Percentiles rank a stretch among this genome's conserved stretches.
phyloP scores from a whole-genome alignment of 768 basidiomycete species.

The Amanita pallidorosea region DNA sequence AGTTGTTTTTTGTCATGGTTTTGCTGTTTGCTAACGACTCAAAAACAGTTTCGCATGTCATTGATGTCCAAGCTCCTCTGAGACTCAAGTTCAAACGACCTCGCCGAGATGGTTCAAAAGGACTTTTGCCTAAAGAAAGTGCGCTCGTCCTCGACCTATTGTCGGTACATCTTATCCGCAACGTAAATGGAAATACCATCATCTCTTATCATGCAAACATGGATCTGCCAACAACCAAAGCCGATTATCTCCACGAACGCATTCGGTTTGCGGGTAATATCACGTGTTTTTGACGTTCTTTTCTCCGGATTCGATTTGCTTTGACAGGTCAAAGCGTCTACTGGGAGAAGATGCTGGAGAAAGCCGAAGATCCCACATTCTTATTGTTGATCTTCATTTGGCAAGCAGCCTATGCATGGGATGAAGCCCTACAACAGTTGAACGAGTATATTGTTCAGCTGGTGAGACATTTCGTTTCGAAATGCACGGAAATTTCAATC shows the following conservation, averaged over 20 bases:
- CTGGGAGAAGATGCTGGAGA: slow-evolving; percentile 30
- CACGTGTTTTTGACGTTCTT: not conserved
- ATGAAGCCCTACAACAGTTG: slow-evolving; percentile 43
- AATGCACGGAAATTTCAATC: not conserved
- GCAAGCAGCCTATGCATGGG: slow-evolving; percentile 56
- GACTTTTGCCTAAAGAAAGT: slow-evolving; percentile 13
- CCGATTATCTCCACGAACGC: slow-evolving; percentile 31
- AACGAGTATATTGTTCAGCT: slow-evolving; percentile 39
- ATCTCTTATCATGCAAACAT: slow-evolving; percentile 37
- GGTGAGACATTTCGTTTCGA: slow-evolving; percentile 18
- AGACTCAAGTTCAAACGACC: not conserved
- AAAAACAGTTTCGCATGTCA: slow-evolving; percentile 9
- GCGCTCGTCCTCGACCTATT: slow-evolving; percentile 35
- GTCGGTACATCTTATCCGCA: slow-evolving; percentile 37
- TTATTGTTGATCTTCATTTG: slow-evolving; percentile 42
- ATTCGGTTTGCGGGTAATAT: slow-evolving; percentile 33
- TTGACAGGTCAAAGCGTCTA: slow-evolving; percentile 32
- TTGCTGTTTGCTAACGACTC: not conserved
- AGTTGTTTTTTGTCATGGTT: not conserved
- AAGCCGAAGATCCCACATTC: slow-evolving; percentile 43
- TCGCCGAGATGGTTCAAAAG: not conserved
- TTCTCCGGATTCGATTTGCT: slow-evolving; percentile 1
- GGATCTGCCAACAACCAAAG: slow-evolving; percentile 28
- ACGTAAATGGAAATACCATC: slow-evolving; percentile 32
- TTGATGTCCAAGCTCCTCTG: slow-evolving; percentile 31